Evolutionary conservation across 139 green algal species (phyloP), one percentile per base, ranked within the genome.

Genomic region (Desmodesmus armatus): DNA sequence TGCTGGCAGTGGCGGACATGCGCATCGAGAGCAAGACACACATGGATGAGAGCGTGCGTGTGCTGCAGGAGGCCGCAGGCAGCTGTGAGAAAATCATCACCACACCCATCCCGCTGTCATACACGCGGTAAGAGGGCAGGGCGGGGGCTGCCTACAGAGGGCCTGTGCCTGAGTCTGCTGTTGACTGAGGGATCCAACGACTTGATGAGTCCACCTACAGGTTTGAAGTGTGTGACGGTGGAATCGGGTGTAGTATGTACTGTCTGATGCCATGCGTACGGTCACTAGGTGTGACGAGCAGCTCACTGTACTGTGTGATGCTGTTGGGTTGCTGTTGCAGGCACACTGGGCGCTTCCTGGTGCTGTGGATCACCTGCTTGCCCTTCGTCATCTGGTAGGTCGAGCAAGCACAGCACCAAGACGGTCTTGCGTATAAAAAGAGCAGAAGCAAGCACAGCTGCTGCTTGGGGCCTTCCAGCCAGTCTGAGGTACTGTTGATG

Each of bases 351-450:
- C 84, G 84, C 49, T 88, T 88, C 77, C 69, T 88, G 76, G 67
- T 89, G n/a, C 31, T 87, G 27, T 89, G 85, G 85, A 80, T 89
- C 11, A 89, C 85, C 23, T 83, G 81, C 70, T 37, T 89, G 44
- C 85, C 85, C 4, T 84, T 84, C 41, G 63, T 47, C 17, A 73
- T 83, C 7, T 83, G 60, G 75, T 23, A 44, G 37, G 70, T 78
- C 7, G 40, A 72, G 75, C n/a, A n/a, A n/a, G n/a, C n/a, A n/a
- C n/a, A n/a, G n/a, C n/a, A n/a, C n/a, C n/a, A n/a, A n/a, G n/a
- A n/a, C n/a, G n/a, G n/a, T n/a, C n/a, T n/a, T n/a, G n/a, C n/a
- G n/a, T n/a, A n/a, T n/a, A n/a, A n/a, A n/a, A n/a, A n/a, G n/a
- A n/a, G n/a, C n/a, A n/a, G n/a, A n/a, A n/a, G n/a, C n/a, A n/a